Base-by-base conservation (phyloP, 306 rosid genomes). In the Prunus armeniaca region DNA sequence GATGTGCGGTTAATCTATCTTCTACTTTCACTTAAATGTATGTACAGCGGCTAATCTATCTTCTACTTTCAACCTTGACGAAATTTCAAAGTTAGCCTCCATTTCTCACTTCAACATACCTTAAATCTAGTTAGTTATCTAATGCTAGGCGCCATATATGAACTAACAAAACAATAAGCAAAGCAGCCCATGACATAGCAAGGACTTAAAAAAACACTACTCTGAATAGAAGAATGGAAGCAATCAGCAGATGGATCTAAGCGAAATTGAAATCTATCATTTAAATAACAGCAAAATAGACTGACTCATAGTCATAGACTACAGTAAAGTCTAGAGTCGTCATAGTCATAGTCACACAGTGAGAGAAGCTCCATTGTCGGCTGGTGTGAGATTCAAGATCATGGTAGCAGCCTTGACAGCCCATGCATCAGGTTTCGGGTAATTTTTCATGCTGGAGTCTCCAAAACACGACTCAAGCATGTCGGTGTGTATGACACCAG, bases 381-480 rank as follows among this genome's bases (percentile, higher is more conserved):
- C 88, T 0, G 93, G 65, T 0, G 93, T 83, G 43, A 94, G 98
- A 81, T 91, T 89, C 78, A 91, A 90, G 43, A 94, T 94, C 89
- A 94, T 84, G 28, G 91, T 83, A 14, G 97, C 95, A 3, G 97
- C 98, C 89, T 91, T 94, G 55, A 67, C 43, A 28, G 97, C 97
- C 96, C 96, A 94, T 18, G 87, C 71, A 76, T 92, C 86, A 14
- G 97, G 97, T 3, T 89, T 24, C 75, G 89, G 97, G 79, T 92
- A 94, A 34, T 61, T 71, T 32, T 85, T 73, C 45, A 87, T 78
- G 49, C 93, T 90, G 0, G 94, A 86, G 24, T 55, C 34, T 8
- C 95, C 98, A 65, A 94, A 94, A 85, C 98, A 94, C 1, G 98
- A 94, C 1, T 76, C 82, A n/a, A 94, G 98, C 97, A 94, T 90